Percentiles rank a stretch among this genome's conserved stretches.
phyloP scores from a whole-genome alignment of 164 flowering plant species.

The Aristolochia fimbriata region DNA sequence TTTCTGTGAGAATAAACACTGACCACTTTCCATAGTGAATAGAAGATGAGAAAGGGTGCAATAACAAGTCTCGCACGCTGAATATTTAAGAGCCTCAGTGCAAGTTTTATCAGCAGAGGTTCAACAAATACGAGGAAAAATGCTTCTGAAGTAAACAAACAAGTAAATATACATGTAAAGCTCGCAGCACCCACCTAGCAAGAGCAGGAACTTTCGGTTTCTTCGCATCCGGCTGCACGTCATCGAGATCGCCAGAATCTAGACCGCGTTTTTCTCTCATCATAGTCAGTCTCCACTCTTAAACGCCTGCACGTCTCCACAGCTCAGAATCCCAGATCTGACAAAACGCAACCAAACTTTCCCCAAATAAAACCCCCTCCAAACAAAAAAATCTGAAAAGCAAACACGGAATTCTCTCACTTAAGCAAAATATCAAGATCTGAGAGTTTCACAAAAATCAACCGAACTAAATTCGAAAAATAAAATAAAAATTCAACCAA shows the following conservation, averaged over 20 bases:
- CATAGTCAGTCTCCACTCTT: constrained; percentile 50
- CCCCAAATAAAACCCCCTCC: background rate
- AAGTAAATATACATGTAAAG: background rate
- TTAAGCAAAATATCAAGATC: background rate
- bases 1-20: too few species aligned
- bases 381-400: background rate
- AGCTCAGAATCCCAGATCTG: constrained; percentile 34
- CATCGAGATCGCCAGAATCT: constrained; percentile 39
- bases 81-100: too few species aligned
- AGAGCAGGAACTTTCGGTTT: constrained; percentile 61
- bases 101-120: too few species aligned
- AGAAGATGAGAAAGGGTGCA: too few species aligned
- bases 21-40: too few species aligned
- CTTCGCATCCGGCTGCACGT: constrained; percentile 52
- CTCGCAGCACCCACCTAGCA: constrained; percentile 39
- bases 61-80: too few species aligned
- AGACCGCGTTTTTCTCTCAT: constrained; percentile 48
- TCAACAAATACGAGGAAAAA: too few species aligned
- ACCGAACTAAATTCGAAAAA: too few species aligned
- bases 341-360: background rate
- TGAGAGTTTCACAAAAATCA: background rate
- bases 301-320: constrained; percentile 44
- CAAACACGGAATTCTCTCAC: background rate
- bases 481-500: too few species aligned
- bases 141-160: background rate